Percentiles rank a stretch among this genome's conserved stretches.
Evolutionary conservation across 2,329 filamentous ascomycete species (phyloP).

Genomic region (Bipolaris oryzae): DNA sequence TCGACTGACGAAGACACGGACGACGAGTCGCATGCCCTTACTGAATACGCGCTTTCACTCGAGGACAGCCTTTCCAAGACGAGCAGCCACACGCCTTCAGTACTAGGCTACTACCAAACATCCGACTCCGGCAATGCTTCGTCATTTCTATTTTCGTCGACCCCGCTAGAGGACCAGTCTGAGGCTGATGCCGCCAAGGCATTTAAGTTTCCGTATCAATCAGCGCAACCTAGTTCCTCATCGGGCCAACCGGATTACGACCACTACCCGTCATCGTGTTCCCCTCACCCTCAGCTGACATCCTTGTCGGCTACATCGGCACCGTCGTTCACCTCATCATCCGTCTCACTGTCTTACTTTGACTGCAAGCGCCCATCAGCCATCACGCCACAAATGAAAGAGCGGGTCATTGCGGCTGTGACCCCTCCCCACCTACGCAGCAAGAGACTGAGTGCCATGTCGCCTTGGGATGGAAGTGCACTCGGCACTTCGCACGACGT

Average conservation of each 20-base stretch:
- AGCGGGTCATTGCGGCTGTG: conserved; percentile 41
- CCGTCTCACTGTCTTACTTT: conserved; percentile 39
- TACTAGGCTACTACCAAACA: conserved; percentile 40
- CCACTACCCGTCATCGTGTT: conserved; percentile 33
- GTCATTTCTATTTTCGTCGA: conserved; percentile 43
- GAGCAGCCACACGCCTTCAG: conserved; percentile 36
- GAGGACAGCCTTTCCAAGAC: conserved; percentile 16
- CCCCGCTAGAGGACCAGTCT: conserved; percentile 32
- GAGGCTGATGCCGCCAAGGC: conserved; percentile 29
- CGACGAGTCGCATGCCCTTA: conserved; percentile 31
- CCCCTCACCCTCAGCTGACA: conserved; percentile 35
- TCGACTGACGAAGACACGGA: conserved; percentile 44
- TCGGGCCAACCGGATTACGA: conserved; percentile 22
- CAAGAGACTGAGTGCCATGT: conserved; percentile 39
- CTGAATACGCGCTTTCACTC: conserved; percentile 15
- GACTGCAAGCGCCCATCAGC: conserved; percentile 37
- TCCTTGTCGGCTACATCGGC: conserved; percentile 44
- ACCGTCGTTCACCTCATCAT: conserved; percentile 38
- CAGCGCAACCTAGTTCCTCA: conserved; percentile 18
- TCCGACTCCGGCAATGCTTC: conserved; percentile 21
- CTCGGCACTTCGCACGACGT: conserved; percentile 41
- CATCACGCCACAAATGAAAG: conserved; percentile 31
- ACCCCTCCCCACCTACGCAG: conserved; percentile 27
- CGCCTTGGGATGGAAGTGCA: conserved; percentile 41
- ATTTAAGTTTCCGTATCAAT: conserved; percentile 29